Conservation (phyloP, 2,329 filamentous ascomycete genomes). For the Diaporthe sp. region DNA sequence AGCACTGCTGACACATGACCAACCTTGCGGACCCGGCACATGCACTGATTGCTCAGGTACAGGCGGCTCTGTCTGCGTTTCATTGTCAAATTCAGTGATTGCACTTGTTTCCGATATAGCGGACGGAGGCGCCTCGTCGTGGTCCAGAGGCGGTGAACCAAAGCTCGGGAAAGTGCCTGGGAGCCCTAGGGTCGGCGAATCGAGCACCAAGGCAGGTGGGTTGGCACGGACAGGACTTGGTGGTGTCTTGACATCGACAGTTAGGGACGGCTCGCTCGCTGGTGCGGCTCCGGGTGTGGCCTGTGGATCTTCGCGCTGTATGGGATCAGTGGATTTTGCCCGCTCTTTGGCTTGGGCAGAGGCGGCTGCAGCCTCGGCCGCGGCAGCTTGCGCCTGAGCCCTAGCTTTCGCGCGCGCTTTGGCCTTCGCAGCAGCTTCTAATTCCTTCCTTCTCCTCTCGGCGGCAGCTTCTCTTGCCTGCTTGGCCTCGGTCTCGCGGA, state of each 20-base stretch:
- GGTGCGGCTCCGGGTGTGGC: constrained; percentile 25
- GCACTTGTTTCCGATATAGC: constrained; percentile 72
- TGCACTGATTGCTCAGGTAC: constrained; percentile 47
- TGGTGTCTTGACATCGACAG: constrained; percentile 28
- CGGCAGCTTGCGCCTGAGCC: constrained; percentile 49
- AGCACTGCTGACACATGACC: constrained; percentile 7
- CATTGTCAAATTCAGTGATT: constrained; percentile 80
- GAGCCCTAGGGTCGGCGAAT: constrained; percentile 77
- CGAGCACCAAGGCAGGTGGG: constrained; percentile 50
- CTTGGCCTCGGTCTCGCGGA: constrained; percentile 78
- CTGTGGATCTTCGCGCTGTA: constrained; percentile 23
- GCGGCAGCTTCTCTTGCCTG: constrained; percentile 67
- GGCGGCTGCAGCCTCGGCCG: constrained; percentile 43
- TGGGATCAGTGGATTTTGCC: constrained; percentile 1
- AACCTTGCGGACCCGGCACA: constrained; percentile 38
- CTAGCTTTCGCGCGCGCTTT: constrained; percentile 56
- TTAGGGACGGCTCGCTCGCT: constrained; percentile 39
- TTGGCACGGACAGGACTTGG: constrained; percentile 31
- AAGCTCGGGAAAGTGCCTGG: constrained; percentile 72
- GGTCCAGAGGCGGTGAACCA: constrained; percentile 53
- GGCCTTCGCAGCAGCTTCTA: constrained; percentile 61
- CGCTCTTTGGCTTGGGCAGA: constrained; percentile 30
- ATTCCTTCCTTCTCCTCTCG: constrained; percentile 66
- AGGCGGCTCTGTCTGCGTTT: constrained; percentile 73
- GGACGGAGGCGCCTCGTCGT: constrained; percentile 68